A percentile compares a stretch with the other conserved stretches of the same genome.
Evolutionary conservation across 179 eudicot species (phyloP).

Genomic region (Dionaea muscipula): DNA sequence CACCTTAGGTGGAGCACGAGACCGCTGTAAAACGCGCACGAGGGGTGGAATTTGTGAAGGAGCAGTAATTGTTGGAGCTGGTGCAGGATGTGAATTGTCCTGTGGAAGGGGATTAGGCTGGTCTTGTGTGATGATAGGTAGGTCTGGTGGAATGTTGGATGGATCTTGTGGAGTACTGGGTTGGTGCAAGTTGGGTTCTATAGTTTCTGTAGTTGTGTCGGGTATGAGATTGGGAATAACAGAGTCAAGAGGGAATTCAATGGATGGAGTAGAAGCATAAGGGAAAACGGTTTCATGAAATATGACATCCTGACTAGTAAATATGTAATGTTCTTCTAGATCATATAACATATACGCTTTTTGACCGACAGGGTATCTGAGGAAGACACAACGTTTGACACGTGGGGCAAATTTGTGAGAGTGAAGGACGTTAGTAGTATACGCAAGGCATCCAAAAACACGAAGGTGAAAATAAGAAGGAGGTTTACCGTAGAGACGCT

Average conservation of each 20-base stretch:
- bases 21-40: too few relatives aligned
- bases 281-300: not conserved
- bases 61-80: too few relatives aligned
- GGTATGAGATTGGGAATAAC: not conserved
- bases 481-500: not conserved
- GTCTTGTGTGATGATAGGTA: too few relatives aligned
- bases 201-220: not conserved
- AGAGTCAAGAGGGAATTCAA: not conserved
- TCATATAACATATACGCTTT: conserved; percentile 10
- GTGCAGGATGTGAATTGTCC: not conserved
- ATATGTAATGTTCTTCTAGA: not conserved
- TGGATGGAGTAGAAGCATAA: not conserved
- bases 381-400: conserved; percentile 1
- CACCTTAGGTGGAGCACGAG: not conserved
- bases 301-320: conserved; percentile 6
- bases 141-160: not conserved
- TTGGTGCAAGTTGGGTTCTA: not conserved
- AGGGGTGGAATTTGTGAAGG: too few relatives aligned
- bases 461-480: conserved; percentile 4
- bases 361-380: conserved; percentile 3
- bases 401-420: conserved; percentile 6
- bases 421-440: not conserved
- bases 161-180: not conserved
- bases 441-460: too few relatives aligned
- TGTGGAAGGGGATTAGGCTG: not conserved